Evolutionary conservation across 2,329 filamentous ascomycete genomes (phyloP).

Genomic region (Lachnellula occidentalis): DNA sequence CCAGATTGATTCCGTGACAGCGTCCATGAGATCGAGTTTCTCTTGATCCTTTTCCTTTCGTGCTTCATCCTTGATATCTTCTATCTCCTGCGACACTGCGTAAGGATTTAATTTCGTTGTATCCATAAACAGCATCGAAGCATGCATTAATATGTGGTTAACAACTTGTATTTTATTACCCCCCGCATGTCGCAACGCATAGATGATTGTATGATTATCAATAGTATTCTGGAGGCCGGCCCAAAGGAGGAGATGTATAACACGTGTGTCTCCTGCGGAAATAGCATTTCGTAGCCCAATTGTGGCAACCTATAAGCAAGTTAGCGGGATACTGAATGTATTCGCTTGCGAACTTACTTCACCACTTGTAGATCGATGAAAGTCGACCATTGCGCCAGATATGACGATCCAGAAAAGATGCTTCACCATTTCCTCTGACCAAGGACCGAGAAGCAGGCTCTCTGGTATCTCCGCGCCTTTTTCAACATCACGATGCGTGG

Average conservation of each 20-base stretch:
- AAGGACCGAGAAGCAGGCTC: slow-evolving; percentile 28
- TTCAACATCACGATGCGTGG: slow-evolving; percentile 10
- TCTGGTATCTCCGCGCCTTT: slow-evolving; percentile 23
- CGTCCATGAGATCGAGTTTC: slow-evolving; percentile 8
- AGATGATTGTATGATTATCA: slow-evolving; percentile 13
- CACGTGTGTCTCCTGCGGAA: slow-evolving; percentile 13
- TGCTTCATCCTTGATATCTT: slow-evolving; percentile 11
- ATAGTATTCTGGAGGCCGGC: slow-evolving; percentile 14
- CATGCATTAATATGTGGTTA: slow-evolving; percentile 9
- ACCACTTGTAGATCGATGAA: slow-evolving; percentile 23
- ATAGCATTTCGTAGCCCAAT: slow-evolving; percentile 23
- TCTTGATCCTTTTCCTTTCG: slow-evolving; percentile 6
- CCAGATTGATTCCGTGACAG: neutral
- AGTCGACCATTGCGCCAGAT: slow-evolving; percentile 25
- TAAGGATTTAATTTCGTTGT: neutral
- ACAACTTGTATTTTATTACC: slow-evolving; percentile 15
- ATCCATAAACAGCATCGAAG: neutral
- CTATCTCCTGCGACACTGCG: neutral
- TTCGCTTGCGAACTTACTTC: slow-evolving; percentile 20
- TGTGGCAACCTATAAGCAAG: slow-evolving; percentile 15
- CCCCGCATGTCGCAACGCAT: slow-evolving; percentile 18
- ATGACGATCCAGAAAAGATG: slow-evolving; percentile 28
- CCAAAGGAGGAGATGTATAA: slow-evolving; percentile 18
- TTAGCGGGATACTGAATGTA: neutral
- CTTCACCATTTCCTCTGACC: slow-evolving; percentile 22